Conservation (phyloP, 2,329 filamentous ascomycete species). For the Hymenoscyphus albidus region DNA sequence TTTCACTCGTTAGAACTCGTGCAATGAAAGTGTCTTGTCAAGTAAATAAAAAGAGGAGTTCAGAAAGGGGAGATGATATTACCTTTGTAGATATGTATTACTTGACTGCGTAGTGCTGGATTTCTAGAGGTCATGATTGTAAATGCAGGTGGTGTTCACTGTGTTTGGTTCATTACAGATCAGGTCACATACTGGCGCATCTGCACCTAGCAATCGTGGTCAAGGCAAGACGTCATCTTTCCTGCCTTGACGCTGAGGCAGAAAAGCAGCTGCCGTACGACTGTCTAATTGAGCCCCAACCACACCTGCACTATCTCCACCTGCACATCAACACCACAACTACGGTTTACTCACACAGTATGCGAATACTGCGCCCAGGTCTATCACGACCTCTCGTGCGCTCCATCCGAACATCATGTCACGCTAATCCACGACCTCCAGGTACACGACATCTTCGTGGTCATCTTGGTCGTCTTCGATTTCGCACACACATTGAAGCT, state of each 20-base stretch:
- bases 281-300: too few species aligned
- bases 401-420: background rate
- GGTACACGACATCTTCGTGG: too few species aligned
- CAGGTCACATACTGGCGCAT: background rate
- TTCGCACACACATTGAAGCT: too few species aligned
- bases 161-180: background rate
- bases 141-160: background rate
- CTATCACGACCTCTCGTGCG: background rate
- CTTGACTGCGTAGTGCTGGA: conserved; percentile 63
- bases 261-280: too few species aligned
- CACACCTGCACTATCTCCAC: too few species aligned
- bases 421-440: background rate
- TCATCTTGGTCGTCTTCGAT: too few species aligned
- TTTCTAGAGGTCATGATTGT: conserved; percentile 10
- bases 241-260: background rate
- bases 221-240: too few species aligned
- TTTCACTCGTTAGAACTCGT: conserved; percentile 36
- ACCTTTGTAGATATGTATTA: conserved; percentile 90
- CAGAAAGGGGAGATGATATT: conserved; percentile 13
- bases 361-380: background rate
- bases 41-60: background rate
- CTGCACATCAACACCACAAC: too few species aligned
- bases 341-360: too few species aligned
- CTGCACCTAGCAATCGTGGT: too few species aligned
- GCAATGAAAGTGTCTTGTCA: too few species aligned